Conservation (phyloP, 2,329 filamentous ascomycete species). For the Laburnicola sp. region DNA sequence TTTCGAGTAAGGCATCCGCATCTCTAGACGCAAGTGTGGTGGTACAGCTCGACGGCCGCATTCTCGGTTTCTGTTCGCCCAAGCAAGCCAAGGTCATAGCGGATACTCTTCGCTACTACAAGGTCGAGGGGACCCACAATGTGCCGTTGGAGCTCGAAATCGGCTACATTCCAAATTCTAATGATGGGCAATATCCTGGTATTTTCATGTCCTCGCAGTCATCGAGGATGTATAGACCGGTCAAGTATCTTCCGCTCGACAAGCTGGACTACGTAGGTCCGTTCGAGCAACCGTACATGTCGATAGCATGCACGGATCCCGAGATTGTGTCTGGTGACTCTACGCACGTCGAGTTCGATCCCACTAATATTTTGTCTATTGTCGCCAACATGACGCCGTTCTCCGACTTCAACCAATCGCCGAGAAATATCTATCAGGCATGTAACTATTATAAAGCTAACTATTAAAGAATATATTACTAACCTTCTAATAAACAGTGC, state of each 20-base stretch:
- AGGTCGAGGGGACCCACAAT: slow-evolving; percentile 81
- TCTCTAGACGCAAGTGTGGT: slow-evolving; percentile 81
- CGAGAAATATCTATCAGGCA: slow-evolving; percentile 99
- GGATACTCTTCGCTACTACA: slow-evolving; percentile 91
- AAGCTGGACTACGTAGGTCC: slow-evolving; percentile 88
- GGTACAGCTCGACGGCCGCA: slow-evolving; percentile 85
- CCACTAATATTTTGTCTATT: slow-evolving; percentile 96
- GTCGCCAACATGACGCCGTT: slow-evolving; percentile 99
- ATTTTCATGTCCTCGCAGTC: slow-evolving; percentile 89
- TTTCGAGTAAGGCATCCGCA: slow-evolving; percentile 74
- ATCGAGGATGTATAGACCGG: slow-evolving; percentile 83
- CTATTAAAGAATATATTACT: neutral
- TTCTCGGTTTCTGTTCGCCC: slow-evolving; percentile 88
- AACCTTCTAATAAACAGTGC: slow-evolving; percentile 22
- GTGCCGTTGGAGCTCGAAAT: slow-evolving; percentile 87
- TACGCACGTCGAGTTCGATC: slow-evolving; percentile 90
- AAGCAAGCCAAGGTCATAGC: slow-evolving; percentile 79
- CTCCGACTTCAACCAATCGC: slow-evolving; percentile 97
- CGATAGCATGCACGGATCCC: slow-evolving; percentile 85
- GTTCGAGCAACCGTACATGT: slow-evolving; percentile 97
- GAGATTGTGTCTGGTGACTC: slow-evolving; percentile 87
- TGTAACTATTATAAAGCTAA: neutral
- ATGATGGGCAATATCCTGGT: slow-evolving; percentile 92
- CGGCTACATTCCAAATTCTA: slow-evolving; percentile 84
- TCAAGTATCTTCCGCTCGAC: slow-evolving; percentile 86